Evolutionary conservation across 2,329 filamentous ascomycete species (phyloP).

Genomic region (Fusarium gaditjirri): DNA sequence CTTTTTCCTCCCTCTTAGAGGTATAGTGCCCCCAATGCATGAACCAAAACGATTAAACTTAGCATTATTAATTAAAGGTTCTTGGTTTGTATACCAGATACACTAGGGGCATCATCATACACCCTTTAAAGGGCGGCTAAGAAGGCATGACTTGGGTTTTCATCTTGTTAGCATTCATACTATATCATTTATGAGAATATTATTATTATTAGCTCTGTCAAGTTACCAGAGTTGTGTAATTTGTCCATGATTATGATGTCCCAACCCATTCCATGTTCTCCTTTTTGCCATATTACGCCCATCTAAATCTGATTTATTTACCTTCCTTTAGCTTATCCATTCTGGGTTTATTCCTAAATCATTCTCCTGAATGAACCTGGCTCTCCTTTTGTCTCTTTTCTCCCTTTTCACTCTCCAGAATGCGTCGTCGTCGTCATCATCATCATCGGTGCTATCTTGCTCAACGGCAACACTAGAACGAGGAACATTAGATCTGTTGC

Average conservation of each 20-base stretch:
- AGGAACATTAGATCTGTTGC: background rate
- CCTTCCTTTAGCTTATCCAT: slow-evolving; percentile 1
- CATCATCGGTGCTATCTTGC: slow-evolving; percentile 9
- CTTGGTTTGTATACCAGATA: no score
- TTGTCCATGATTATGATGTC: background rate
- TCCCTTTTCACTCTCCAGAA: slow-evolving; percentile 25
- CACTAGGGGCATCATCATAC: no score
- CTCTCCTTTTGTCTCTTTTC: slow-evolving; percentile 26
- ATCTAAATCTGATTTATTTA: background rate
- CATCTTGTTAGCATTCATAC: no score
- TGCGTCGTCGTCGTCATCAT: slow-evolving; percentile 19
- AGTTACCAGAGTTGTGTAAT: background rate
- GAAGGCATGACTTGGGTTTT: no score
- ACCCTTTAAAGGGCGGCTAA: no score
- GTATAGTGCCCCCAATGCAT: no score
- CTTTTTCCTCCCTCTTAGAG: no score
- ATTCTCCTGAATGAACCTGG: slow-evolving; percentile 15
- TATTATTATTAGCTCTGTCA: background rate
- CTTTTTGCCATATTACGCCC: background rate
- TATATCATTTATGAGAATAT: background rate
- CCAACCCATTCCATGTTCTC: background rate
- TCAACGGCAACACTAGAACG: background rate
- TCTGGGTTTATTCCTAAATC: slow-evolving; percentile 7
- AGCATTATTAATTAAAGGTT: no score
- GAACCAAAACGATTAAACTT: no score